These are phyloP conservation scores for Zalerion maritima DNA, from an alignment of 495 filamentous ascomycete species.

Conservation along the genomic window DNA sequence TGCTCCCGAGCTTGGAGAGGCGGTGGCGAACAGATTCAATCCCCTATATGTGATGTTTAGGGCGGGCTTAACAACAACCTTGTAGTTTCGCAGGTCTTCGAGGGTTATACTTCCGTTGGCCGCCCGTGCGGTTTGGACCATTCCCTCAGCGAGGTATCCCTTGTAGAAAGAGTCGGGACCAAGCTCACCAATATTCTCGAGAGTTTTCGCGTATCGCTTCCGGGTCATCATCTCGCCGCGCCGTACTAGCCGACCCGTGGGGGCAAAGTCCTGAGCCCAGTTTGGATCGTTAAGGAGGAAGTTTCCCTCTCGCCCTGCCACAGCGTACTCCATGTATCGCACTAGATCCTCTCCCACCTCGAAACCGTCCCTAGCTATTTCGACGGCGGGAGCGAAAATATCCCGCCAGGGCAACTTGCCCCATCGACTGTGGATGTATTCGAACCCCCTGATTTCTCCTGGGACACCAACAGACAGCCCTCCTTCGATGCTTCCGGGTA, in stretches of 20 bases:
- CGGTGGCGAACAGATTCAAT: conserved; percentile 50
- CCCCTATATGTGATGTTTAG: conserved; percentile 56
- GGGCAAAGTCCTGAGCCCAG: conserved; percentile 82
- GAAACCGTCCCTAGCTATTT: conserved; percentile 66
- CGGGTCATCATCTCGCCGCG: conserved; percentile 66
- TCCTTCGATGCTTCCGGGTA: conserved; percentile 22
- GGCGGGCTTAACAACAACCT: conserved; percentile 42
- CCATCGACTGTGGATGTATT: conserved; percentile 60
- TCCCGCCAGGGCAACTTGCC: conserved; percentile 55
- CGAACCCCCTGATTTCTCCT: conserved; percentile 66
- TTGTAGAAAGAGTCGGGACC: conserved; percentile 66
- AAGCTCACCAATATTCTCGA: conserved; percentile 54
- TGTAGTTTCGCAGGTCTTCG: conserved; percentile 57
- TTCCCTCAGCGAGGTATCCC: conserved; percentile 56
- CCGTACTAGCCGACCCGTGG: conserved; percentile 48
- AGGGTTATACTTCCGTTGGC: conserved; percentile 72
- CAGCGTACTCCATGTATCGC: conserved; percentile 43
- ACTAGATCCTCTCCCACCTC: conserved; percentile 50
- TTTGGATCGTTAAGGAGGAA: conserved; percentile 59
- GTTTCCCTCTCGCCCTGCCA: conserved; percentile 19
- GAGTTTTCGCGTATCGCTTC: conserved; percentile 61
- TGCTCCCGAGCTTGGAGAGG: conserved; percentile 59
- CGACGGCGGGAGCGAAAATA: conserved; percentile 55
- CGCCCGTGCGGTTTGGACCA: conserved; percentile 46
- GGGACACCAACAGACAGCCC: conserved; percentile 49